Evolutionary conservation across 352 stramenopile species (phyloP).

Genomic region (Globisporangium irregulare): DNA sequence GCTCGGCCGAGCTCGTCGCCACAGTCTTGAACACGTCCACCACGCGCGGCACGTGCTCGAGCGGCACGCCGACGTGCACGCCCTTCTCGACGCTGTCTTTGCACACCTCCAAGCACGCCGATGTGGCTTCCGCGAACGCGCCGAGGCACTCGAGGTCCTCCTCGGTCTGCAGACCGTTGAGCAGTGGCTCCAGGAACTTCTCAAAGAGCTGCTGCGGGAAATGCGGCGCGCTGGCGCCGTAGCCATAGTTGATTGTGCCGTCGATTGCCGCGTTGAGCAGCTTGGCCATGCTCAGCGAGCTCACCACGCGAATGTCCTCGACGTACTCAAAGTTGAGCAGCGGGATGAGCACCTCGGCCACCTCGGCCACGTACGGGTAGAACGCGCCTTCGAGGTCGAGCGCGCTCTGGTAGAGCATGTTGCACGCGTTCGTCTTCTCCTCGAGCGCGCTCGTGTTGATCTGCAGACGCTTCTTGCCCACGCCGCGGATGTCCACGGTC

Average conservation of each 20-base stretch:
- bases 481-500: constrained; percentile 72
- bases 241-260: constrained; percentile 62
- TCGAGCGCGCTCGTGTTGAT: constrained; percentile 86
- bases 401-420: constrained; percentile 88
- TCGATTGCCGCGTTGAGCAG: constrained; percentile 71
- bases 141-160: constrained; percentile 78
- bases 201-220: constrained; percentile 84
- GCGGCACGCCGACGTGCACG: constrained; percentile 58
- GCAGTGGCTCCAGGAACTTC: constrained; percentile 69
- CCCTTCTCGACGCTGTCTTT: constrained; percentile 79
- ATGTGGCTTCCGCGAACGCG: constrained; percentile 71
- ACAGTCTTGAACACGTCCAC: constrained; percentile 73
- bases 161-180: constrained; percentile 69
- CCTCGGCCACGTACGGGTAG: constrained; percentile 79
- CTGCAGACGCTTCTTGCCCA: constrained; percentile 81
- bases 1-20: constrained; percentile 59
- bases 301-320: constrained; percentile 81
- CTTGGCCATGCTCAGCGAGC: constrained; percentile 70
- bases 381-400: constrained; percentile 80
- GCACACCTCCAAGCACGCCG: constrained; percentile 73
- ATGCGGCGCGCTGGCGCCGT: constrained; percentile 48
- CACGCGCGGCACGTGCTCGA: constrained; percentile 66
- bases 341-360: constrained; percentile 71
- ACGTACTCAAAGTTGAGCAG: constrained; percentile 84
- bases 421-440: constrained; percentile 85